A percentile compares a stretch with the other conserved stretches of the same genome.
phyloP scores from a whole-genome alignment of 2,329 filamentous ascomycete species.

The Fusarium xyrophilum region DNA sequence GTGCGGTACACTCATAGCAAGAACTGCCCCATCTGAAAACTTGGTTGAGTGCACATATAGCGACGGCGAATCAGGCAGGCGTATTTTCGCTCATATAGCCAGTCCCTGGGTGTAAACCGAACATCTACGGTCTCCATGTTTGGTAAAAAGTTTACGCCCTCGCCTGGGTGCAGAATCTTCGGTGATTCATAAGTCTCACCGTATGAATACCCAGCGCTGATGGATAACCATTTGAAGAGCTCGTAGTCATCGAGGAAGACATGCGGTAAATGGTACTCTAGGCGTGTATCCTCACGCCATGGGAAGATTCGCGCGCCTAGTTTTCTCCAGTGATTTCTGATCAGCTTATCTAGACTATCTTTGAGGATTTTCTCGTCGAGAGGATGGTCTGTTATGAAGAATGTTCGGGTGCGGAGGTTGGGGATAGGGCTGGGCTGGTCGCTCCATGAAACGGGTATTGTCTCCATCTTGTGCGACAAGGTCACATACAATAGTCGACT shows the following conservation, averaged over 20 bases:
- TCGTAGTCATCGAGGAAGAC: neutral
- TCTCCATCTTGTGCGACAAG: neutral
- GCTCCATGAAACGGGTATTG: neutral
- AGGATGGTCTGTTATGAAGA: constrained; percentile 1
- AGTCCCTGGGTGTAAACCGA: neutral
- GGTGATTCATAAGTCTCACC: neutral
- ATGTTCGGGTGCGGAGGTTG: constrained; percentile 3
- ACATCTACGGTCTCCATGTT: neutral
- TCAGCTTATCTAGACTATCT: neutral
- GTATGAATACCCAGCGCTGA: neutral
- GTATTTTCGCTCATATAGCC: constrained; percentile 15
- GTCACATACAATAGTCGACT: too few species aligned
- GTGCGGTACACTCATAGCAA: neutral
- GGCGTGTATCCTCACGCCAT: fast-evolving
- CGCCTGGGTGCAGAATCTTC: neutral
- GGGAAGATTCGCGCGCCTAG: neutral
- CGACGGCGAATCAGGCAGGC: neutral
- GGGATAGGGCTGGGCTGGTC: constrained; percentile 4
- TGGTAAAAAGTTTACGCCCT: neutral
- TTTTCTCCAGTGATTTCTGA: constrained; percentile 3
- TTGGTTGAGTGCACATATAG: constrained; percentile 4
- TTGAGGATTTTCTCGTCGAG: neutral
- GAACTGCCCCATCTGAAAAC: neutral
- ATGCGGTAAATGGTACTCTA: constrained; percentile 10
- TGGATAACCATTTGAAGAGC: constrained; percentile 8